Evolutionary conservation across 1,139 yeast genomes (phyloP).

Genomic region (Candida albicans): DNA sequence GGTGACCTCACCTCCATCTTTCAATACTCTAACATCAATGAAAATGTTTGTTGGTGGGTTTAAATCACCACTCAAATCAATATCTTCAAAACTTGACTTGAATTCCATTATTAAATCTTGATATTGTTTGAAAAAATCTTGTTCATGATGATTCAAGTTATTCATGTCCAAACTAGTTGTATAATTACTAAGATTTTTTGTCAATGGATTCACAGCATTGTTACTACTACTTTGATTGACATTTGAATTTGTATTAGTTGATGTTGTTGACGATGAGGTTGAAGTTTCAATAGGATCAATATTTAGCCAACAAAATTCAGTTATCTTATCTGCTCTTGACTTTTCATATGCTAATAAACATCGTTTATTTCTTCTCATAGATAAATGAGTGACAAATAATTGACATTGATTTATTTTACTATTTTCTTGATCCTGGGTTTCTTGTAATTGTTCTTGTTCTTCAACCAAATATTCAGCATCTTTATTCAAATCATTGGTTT

Average conservation of each 20-base stretch:
- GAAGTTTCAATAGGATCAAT: constrained; percentile 34
- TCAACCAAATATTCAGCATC: constrained; percentile 42
- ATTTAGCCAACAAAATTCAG: constrained; percentile 69
- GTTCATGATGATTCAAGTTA: constrained; percentile 75
- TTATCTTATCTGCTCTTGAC: constrained; percentile 66
- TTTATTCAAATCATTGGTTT: constrained; percentile 55
- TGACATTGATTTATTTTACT: constrained; percentile 64
- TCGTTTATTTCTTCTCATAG: constrained; percentile 84
- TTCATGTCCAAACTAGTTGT: constrained; percentile 39
- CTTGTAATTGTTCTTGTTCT: constrained; percentile 17
- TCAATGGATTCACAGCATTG: constrained; percentile 1
- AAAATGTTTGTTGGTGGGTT: constrained; percentile 91
- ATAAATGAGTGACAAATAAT: constrained; percentile 74
- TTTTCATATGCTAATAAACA: constrained; percentile 83
- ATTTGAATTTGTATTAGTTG: constrained; percentile 1
- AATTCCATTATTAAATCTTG: constrained; percentile 70
- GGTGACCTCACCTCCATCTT: constrained; percentile 96
- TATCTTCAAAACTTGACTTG: constrained; percentile 76
- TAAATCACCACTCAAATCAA: constrained; percentile 85
- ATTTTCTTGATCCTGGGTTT: constrained; percentile 26
- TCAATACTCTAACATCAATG: constrained; percentile 88
- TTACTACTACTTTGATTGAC: constrained; percentile 1
- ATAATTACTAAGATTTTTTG: constrained; percentile 16
- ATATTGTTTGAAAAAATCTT: constrained; percentile 72
- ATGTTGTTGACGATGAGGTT: constrained; percentile 2